Percentiles rank a stretch among this genome's conserved stretches.
Conservation (phyloP, 2,329 filamentous ascomycete species). For the Juglanconis juglandina region DNA sequence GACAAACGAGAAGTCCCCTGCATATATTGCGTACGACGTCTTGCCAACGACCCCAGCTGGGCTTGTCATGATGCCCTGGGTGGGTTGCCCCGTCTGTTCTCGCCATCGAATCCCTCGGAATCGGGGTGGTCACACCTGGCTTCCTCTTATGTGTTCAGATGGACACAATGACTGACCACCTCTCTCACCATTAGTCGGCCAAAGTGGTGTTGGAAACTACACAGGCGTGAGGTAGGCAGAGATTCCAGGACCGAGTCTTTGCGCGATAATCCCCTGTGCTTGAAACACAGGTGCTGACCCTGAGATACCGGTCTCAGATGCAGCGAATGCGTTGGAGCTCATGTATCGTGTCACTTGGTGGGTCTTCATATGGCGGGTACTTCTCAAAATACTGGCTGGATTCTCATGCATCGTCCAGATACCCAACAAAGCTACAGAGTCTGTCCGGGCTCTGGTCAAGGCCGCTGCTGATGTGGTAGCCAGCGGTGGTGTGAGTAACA, state of each 20-base stretch:
- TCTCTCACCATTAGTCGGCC: background rate
- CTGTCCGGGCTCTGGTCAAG: constrained; percentile 9
- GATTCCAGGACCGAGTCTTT: no score
- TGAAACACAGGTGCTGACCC: background rate
- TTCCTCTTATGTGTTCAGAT: background rate
- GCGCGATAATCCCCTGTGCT: background rate
- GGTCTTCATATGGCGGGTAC: background rate
- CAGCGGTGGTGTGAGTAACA: constrained; percentile 8
- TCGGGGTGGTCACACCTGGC: no score
- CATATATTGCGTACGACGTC: constrained; percentile 3
- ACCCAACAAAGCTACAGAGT: background rate
- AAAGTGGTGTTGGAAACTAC: constrained; percentile 1
- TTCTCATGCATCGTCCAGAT: background rate
- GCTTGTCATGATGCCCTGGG: constrained; percentile 10
- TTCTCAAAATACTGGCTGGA: background rate
- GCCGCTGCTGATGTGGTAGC: constrained; percentile 5
- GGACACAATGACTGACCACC: background rate
- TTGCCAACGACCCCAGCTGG: constrained; percentile 13
- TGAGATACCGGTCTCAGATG: background rate
- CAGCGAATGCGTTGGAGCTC: constrained; percentile 2
- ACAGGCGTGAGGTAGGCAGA: constrained; percentile 2
- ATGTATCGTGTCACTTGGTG: constrained; percentile 10
- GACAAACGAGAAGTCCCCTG: constrained; percentile 3
- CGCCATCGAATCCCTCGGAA: background rate
- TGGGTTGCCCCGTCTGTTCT: background rate